Evolutionary conservation across 371 early-diverging fungal species (phyloP).

Genomic region (Mortierella polycephala): DNA sequence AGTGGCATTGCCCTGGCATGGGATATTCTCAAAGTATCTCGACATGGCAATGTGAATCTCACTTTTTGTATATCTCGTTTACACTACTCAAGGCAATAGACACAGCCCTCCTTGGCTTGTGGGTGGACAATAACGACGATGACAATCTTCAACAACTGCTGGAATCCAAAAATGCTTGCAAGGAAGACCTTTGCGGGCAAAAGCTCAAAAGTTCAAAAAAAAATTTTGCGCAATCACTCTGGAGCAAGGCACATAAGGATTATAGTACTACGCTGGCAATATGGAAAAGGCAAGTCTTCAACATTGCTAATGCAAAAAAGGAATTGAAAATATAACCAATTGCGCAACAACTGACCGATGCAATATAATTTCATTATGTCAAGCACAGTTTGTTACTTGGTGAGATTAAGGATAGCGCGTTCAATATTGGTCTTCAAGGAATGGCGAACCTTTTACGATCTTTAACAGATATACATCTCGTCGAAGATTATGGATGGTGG

Average conservation of each 20-base stretch:
- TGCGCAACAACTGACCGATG: not conserved
- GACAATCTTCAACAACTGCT: conserved; percentile 60
- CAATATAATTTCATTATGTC: not conserved
- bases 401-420: conserved; percentile 65
- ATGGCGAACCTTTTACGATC: conserved; percentile 61
- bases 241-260: conserved; percentile 67
- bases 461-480: conserved; percentile 52
- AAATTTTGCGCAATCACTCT: conserved; percentile 72
- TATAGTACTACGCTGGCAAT: conserved; percentile 67
- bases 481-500: conserved; percentile 73
- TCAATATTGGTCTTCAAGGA: conserved; percentile 59
- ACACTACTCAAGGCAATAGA: conserved; percentile 65
- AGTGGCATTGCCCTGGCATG: not conserved
- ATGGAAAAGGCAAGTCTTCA: conserved; percentile 70
- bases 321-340: not conserved
- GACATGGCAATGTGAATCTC: not conserved
- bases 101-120: conserved; percentile 72
- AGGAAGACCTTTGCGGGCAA: conserved; percentile 62
- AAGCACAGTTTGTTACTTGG: conserved; percentile 61
- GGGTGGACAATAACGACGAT: conserved; percentile 60
- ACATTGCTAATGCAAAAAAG: no score
- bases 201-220: conserved; percentile 53
- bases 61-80: not conserved
- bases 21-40: not conserved
- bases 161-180: conserved; percentile 63